Evolutionary conservation across 164 flowering plant genomes (phyloP), one percentile per base, ranked within the genome.

Genomic region (Houttuynia cordata): DNA sequence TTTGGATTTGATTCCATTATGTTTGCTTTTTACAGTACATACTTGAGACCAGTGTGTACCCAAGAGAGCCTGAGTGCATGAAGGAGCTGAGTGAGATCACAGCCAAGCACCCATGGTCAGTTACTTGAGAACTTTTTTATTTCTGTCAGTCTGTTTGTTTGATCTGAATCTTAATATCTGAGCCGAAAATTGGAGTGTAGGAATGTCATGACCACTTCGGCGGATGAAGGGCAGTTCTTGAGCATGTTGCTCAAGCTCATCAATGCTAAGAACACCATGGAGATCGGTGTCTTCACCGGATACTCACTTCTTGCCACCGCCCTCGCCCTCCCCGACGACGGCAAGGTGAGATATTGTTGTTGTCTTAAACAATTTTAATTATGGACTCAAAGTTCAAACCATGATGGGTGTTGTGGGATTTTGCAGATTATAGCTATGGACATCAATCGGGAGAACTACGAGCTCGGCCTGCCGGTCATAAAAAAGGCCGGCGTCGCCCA

Each of bases 41-140:
- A 51, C 74, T 84, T 13, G 87, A 84, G 56, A 84, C 90, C 2
- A 84, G 90, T 62, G 90, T 84, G 51, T 84, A 84, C 71, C 86
- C 90, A 20, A 70, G 75, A 59, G 90, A 84, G 65, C 86, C 82
- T 0, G 80, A 76, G 20, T 53, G 68, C 62, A 79, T 79, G 82
- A 79, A 76, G 52, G 90, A 82, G 66, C 83, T 84, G n/a, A 68
- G 90, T 7, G 90, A 82, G 37, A 41, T 84, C 1, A 84, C 90
- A 0, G 83, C 86, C 9, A 84, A 77, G 62, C 90, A 84, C 55
- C 90, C 90, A 79, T 82, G 85, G 89, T 83, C 19, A n/a, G 7
- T 2, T 10, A 7, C 1, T 3, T 10, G 37, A 15, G 5, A 15
- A 24, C 20, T 8, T 25, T 19, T 19, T 8, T 2, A 30, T 30